Percentiles rank a stretch among this genome's conserved stretches.
Evolutionary conservation across 164 flowering plant genomes (phyloP).

Genomic region (Houttuynia cordata): DNA sequence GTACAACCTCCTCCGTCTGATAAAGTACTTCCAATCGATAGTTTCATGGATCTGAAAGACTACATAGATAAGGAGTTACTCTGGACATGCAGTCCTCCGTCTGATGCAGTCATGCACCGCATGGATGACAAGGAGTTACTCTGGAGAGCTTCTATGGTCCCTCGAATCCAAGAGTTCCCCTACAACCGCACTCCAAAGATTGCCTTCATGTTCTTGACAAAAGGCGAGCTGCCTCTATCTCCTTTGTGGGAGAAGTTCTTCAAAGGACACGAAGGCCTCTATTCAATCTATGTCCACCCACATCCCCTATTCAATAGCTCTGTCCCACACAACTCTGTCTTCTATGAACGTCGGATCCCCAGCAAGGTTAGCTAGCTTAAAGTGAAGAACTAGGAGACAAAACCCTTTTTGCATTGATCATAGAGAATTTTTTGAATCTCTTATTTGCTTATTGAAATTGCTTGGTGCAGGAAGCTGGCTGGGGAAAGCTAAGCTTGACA

Average conservation of each 20-base stretch:
- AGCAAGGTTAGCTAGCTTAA: constrained; percentile 37
- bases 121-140: constrained; percentile 38
- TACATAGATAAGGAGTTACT: constrained; percentile 25
- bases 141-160: constrained; percentile 45
- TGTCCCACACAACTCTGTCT: constrained; percentile 26
- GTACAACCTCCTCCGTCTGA: constrained; percentile 3
- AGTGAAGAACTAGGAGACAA: no score
- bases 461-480: neutral
- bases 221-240: constrained; percentile 30
- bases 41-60: constrained; percentile 14
- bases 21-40: neutral
- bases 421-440: no score
- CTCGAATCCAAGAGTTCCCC: constrained; percentile 19
- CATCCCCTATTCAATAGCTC: constrained; percentile 33
- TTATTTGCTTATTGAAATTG: neutral
- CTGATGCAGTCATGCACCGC: constrained; percentile 20
- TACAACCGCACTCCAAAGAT: constrained; percentile 30
- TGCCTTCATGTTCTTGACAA: constrained; percentile 54
- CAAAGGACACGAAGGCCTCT: constrained; percentile 37
- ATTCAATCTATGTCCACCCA: constrained; percentile 48
- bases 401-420: no score
- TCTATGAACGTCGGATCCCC: constrained; percentile 41
- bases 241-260: constrained; percentile 60
- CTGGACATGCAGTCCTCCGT: constrained; percentile 40
- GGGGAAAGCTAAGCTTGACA: neutral